Evolutionary conservation across 108 stramenopile genomes (phyloP), one percentile per base, ranked within the genome.

Genomic region (Aureococcus anophagefferens): DNA sequence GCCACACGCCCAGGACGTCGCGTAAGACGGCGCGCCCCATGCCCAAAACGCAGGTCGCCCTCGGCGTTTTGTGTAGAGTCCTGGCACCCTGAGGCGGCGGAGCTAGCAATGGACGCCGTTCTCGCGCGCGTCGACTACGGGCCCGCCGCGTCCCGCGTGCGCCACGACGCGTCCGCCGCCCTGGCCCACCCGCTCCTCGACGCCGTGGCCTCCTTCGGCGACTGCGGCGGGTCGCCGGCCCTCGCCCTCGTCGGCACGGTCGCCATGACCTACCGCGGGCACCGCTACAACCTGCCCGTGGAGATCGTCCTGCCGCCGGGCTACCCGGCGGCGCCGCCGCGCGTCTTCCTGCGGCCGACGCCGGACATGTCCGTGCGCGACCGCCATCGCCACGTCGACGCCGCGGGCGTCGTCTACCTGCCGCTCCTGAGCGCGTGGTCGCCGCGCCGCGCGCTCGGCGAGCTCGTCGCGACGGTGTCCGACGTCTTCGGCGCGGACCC

Each of bases 401-500:
- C 78, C 71, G 89, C 76, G 32, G 84, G 84, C 15, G 35, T 83
- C 36, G 76, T 96, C 0, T 96, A 96, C 76, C 72, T 96, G 75
- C 96, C 95, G 0, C 96, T 96, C 80, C 79, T 95, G 74, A 89
- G 91, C 71, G 85, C 90, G 75, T 98, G 97, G 97, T 79, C 76
- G 29, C 66, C 84, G 4, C 70, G 73, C 17, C 78, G 88, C 0
- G 86, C 90, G 74, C 79, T 98, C 30, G 78, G 80, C 5, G 87
- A 93, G 78, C 76, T 95, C 75, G 84, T 85, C 35, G 85, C 84
- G 28, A 84, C 77, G 66, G 90, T 96, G 92, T 88, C 86, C 37
- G 79, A 77, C 62, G 86, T 96, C 46, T 98, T 98, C 78, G 90
- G 91, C 11, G 81, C 78, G 33, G 94, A 96, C 66, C 97, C 97